Conservation (phyloP, 352 stramenopile genomes). For the Phytophthora brassicae region DNA sequence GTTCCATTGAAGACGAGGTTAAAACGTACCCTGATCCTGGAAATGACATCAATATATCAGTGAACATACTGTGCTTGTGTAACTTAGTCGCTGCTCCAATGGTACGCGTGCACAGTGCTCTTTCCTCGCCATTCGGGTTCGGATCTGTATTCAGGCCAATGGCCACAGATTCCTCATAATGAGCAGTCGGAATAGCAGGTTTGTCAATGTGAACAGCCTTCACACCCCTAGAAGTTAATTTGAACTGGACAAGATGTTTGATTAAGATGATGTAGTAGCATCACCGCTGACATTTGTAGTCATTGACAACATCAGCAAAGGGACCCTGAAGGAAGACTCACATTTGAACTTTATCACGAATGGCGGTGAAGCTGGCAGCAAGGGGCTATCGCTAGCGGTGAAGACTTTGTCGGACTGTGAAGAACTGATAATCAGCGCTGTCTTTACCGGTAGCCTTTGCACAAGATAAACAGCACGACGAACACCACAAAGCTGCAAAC, state of each 20-base stretch:
- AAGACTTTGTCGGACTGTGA: slow-evolving; percentile 31
- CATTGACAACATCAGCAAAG: slow-evolving; percentile 60
- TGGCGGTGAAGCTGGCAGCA: slow-evolving; percentile 41
- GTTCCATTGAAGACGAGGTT: slow-evolving; percentile 44
- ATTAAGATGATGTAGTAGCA: slow-evolving; percentile 1
- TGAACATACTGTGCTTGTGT: slow-evolving; percentile 24
- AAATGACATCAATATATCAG: slow-evolving; percentile 43
- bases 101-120: slow-evolving; percentile 49
- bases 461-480: slow-evolving; percentile 58
- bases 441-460: slow-evolving; percentile 56
- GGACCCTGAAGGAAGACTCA: slow-evolving; percentile 67
- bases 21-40: slow-evolving; percentile 64
- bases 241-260: slow-evolving; percentile 45
- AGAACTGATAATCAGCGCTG: slow-evolving; percentile 48
- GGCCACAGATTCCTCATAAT: slow-evolving; percentile 53
- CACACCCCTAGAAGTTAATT: slow-evolving; percentile 57
- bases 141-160: slow-evolving; percentile 50
- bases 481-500: slow-evolving; percentile 53
- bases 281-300: slow-evolving; percentile 14
- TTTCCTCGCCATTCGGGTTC: slow-evolving; percentile 47
- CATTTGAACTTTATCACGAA: slow-evolving; percentile 61
- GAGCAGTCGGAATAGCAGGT: slow-evolving; percentile 58
- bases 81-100: slow-evolving; percentile 41
- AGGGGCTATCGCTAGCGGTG: slow-evolving; percentile 4
- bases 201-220: slow-evolving; percentile 46